phyloP scores from a whole-genome alignment of 306 rosid species.

The Begonia peltatifolia region DNA sequence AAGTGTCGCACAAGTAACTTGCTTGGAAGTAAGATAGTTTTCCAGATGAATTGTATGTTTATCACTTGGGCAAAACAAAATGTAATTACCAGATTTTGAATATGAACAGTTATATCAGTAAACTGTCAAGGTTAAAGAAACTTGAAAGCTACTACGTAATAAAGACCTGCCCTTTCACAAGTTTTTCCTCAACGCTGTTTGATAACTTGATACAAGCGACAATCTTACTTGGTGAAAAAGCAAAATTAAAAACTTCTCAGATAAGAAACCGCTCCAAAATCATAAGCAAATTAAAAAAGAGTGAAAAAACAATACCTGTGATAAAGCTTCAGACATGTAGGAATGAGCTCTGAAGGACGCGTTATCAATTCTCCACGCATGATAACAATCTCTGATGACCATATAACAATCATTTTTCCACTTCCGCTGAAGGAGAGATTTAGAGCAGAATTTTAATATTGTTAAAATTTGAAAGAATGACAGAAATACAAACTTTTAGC shows the following conservation, averaged over 20 bases:
- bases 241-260: neutral
- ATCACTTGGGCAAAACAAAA: no score
- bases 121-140: no score
- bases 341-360: conserved; percentile 49
- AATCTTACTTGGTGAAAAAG: neutral
- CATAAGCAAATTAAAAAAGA: conserved; percentile 8
- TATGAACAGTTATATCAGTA: no score
- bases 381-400: conserved; percentile 78
- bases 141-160: no score
- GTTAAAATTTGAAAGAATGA: no score
- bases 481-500: conserved; percentile 5
- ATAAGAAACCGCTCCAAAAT: neutral
- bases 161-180: neutral
- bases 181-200: neutral
- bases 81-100: no score
- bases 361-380: conserved; percentile 51
- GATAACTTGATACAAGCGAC: no score
- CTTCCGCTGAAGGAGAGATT: conserved; percentile 39
- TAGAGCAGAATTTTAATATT: neutral
- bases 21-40: no score
- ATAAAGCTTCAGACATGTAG: conserved; percentile 76
- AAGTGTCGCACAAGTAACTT: no score
- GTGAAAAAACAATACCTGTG: conserved; percentile 41
- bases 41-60: no score
- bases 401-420: conserved; percentile 95